Evolutionary conservation across 1,139 yeast species (phyloP).

Genomic region (Blastobotrys proliferans): DNA sequence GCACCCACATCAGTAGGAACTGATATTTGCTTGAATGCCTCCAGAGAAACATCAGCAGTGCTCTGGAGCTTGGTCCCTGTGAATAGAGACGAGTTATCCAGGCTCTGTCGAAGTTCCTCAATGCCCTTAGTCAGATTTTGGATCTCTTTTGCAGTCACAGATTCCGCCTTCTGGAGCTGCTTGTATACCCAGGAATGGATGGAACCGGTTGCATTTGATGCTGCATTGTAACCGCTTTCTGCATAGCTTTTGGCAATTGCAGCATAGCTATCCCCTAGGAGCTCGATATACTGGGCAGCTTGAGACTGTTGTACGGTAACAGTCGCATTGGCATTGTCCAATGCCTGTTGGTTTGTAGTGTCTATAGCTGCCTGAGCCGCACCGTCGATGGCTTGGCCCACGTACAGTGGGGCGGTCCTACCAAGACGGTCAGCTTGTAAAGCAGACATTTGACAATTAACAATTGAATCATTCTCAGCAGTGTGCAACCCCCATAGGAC

Average conservation of each 20-base stretch:
- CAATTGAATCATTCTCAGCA: background rate
- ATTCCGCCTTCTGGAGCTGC: constrained; percentile 10
- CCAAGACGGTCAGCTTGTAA: no score
- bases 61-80: constrained; percentile 17
- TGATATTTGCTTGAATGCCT: constrained; percentile 9
- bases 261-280: constrained; percentile 14
- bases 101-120: constrained; percentile 17
- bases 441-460: background rate
- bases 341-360: constrained; percentile 14
- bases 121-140: constrained; percentile 17
- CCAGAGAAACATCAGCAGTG: constrained; percentile 15
- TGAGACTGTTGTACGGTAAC: constrained; percentile 17
- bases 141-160: constrained; percentile 13
- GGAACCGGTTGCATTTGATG: constrained; percentile 15
- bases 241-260: constrained; percentile 4
- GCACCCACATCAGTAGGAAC: background rate
- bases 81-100: constrained; percentile 18
- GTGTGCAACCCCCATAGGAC: constrained; percentile 7
- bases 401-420: no score
- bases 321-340: constrained; percentile 19
- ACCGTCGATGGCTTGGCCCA: background rate
- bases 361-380: constrained; percentile 3
- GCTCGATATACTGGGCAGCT: constrained; percentile 12
- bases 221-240: constrained; percentile 13
- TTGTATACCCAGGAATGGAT: constrained; percentile 13